Evolutionary conservation across 257 asterid genomes (phyloP).

Genomic region (Nicotiana benthamiana): DNA sequence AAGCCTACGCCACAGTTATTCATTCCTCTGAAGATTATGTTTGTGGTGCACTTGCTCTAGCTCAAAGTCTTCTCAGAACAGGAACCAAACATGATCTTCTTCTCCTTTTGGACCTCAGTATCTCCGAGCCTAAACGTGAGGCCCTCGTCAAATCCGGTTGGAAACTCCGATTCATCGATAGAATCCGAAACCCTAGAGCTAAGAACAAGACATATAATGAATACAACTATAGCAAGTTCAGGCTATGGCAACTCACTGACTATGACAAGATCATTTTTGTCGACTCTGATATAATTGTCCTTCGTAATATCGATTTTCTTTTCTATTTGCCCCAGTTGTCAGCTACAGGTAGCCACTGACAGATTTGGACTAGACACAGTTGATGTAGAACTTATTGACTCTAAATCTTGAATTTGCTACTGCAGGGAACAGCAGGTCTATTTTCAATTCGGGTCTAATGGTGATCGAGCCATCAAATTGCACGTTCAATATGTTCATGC

Average conservation of each 20-base stretch:
- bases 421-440: slow-evolving; percentile 6
- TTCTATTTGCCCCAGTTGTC: slow-evolving; percentile 72
- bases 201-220: neutral
- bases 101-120: slow-evolving; percentile 55
- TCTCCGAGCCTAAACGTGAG: slow-evolving; percentile 34
- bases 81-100: slow-evolving; percentile 46
- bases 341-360: slow-evolving; percentile 56
- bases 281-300: slow-evolving; percentile 56
- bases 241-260: neutral
- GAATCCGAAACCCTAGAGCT: slow-evolving; percentile 56
- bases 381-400: neutral
- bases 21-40: slow-evolving; percentile 57
- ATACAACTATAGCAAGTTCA: neutral
- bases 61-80: slow-evolving; percentile 49
- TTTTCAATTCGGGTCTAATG: slow-evolving; percentile 76
- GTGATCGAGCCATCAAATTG: slow-evolving; percentile 60
- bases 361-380: neutral
- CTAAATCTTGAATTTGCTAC: neutral
- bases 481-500: slow-evolving; percentile 31
- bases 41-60: slow-evolving; percentile 59
- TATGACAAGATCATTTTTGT: slow-evolving; percentile 59
- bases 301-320: slow-evolving; percentile 51
- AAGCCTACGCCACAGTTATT: slow-evolving; percentile 64
- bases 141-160: slow-evolving; percentile 60
- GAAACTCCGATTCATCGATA: slow-evolving; percentile 50